Conservation (phyloP, 169 alveolate species). For the Plasmodium cynomolgi region DNA sequence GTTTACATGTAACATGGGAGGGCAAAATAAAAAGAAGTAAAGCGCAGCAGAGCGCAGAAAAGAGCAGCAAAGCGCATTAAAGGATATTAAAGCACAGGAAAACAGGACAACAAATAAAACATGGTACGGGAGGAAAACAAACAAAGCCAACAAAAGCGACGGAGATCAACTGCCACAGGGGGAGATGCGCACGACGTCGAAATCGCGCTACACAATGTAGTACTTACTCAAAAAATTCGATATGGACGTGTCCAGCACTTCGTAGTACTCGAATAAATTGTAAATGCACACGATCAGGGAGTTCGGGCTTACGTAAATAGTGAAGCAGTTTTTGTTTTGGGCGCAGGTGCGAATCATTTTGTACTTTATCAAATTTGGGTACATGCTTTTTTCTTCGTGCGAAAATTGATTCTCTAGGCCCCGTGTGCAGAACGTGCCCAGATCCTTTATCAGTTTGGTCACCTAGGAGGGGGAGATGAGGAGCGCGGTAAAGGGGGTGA, state of each 20-base stretch:
- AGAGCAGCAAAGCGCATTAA: background rate
- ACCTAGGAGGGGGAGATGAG: background rate
- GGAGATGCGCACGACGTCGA: background rate
- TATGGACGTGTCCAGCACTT: slow-evolving; percentile 14
- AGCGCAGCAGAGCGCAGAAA: background rate
- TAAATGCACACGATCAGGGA: slow-evolving; percentile 68
- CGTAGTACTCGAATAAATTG: slow-evolving; percentile 33
- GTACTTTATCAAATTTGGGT: slow-evolving; percentile 36
- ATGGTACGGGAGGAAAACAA: background rate
- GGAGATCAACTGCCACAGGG: background rate
- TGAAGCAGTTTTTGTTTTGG: slow-evolving; percentile 23
- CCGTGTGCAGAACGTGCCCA: slow-evolving; percentile 39
- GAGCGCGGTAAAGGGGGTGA: no score
- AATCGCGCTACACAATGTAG: slow-evolving; percentile 25
- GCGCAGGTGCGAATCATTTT: slow-evolving; percentile 35
- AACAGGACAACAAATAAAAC: background rate
- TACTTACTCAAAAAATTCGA: slow-evolving; percentile 54
- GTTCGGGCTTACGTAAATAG: slow-evolving; percentile 47
- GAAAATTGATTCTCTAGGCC: slow-evolving; percentile 25
- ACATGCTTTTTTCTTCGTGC: slow-evolving; percentile 24
- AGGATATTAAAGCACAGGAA: background rate
- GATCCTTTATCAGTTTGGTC: slow-evolving; percentile 28
- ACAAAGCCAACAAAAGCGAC: background rate
- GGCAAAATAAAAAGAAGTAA: background rate
- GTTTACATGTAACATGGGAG: background rate